Percentiles rank a stretch among this genome's conserved stretches.
These are phyloP conservation scores for Candida nonsorbophila DNA, from an alignment of 805 yeast species.

Conservation along the genomic window DNA sequence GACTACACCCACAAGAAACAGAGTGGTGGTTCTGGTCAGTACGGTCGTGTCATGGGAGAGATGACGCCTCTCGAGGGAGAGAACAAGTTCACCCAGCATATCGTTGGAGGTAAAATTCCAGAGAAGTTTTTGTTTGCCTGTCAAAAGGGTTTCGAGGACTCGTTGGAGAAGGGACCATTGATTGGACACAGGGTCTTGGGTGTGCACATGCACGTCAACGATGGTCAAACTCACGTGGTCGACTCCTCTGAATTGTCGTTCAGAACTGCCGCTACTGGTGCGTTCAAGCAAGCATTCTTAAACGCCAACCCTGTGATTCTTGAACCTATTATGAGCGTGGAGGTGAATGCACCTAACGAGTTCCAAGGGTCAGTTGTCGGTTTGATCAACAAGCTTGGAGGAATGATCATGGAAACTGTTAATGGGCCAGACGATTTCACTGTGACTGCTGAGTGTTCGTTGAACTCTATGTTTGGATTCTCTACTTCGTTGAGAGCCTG, in stretches of 20 bases:
- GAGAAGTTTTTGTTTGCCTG: constrained; percentile 93
- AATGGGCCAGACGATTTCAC: constrained; percentile 93
- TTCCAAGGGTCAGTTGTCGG: constrained; percentile 94
- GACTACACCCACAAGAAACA: constrained; percentile 97
- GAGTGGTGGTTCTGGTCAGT: constrained; percentile 99
- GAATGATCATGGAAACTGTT: constrained; percentile 90
- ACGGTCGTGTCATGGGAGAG: constrained; percentile 90
- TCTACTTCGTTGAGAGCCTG: constrained; percentile 93
- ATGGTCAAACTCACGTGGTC: constrained; percentile 96
- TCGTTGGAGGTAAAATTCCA: constrained; percentile 95
- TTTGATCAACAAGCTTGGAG: constrained; percentile 84
- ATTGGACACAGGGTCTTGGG: constrained; percentile 93
- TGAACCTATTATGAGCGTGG: constrained; percentile 95
- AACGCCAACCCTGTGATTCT: constrained; percentile 80
- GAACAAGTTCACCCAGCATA: constrained; percentile 76
- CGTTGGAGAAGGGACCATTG: constrained; percentile 92
- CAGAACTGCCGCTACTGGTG: constrained; percentile 86
- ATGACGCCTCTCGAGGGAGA: constrained; percentile 60
- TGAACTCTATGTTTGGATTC: constrained; percentile 93
- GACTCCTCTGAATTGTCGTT: constrained; percentile 96
- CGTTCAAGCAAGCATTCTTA: constrained; percentile 87
- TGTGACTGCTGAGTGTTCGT: constrained; percentile 90
- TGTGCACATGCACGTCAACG: constrained; percentile 87
- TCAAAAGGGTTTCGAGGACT: constrained; percentile 92
- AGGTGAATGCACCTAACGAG: constrained; percentile 91